Base-by-base conservation (phyloP, 805 yeast species). In the Ogataea angusta region DNA sequence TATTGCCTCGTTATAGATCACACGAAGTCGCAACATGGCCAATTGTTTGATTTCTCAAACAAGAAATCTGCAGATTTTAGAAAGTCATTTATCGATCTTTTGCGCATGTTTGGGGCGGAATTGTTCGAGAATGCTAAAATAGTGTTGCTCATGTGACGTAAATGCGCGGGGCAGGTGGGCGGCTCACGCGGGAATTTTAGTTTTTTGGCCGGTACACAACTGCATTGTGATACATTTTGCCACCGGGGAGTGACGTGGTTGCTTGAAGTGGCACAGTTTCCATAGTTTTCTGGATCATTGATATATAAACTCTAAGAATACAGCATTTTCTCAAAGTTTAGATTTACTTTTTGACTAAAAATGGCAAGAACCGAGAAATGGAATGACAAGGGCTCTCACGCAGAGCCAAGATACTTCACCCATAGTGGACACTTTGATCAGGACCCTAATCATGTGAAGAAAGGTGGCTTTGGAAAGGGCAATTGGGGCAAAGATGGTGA, bases 401-500 rank as follows among this genome's bases (percentile, higher is more conserved):
- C 61, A 19, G 83, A 79, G 56, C 88, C 82, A 64, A 80, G 76
- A 58, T 87, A 76, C 76, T 89, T 88, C 62, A 82, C 90, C 42
- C 90, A 83, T 59, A 75, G 76, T 54, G 95, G 95, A 14, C 73
- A 74, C 56, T 62, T 63, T 46, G 80, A 83, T 53, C 73, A 78
- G 39, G 78, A 82, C 47, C 95, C 96, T 40, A 80, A 78, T 57
- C 76, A 78, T 54, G 76, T 84, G 42, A 87, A 87, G 75, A 87
- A 85, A 60, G 73, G 74, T 43, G 97, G 97, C 36, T 83, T 82
- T 24, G 97, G 97, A 34, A 80, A 78, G 53, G 82, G 81, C 50
- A 88, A 88, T 57, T 87, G 96, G 95, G 97, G 97, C 31, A 67
- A 70, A 45, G 73, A 79, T 7, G 91, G 89, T 22, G 95, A 85